These are phyloP conservation scores for Boletus speciosus DNA, from an alignment of 768 basidiomycete species.

Conservation along the genomic window DNA sequence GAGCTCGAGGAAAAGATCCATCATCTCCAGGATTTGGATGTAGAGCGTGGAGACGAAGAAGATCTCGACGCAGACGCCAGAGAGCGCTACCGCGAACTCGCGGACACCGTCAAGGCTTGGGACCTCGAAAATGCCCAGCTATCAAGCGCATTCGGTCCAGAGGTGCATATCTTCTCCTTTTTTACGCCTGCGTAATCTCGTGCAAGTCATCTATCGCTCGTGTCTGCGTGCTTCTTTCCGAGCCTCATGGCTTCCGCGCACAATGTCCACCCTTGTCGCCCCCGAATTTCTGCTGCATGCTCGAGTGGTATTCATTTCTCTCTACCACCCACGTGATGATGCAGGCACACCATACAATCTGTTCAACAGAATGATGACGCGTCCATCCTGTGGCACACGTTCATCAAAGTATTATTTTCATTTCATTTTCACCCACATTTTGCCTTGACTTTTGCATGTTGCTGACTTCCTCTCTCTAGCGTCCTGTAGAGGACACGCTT, in stretches of 20 bases:
- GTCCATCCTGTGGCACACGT: background rate
- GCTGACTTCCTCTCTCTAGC: slow-evolving; percentile 31
- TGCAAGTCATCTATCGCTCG: slow-evolving; percentile 4
- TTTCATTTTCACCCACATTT: background rate
- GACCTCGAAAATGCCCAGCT: slow-evolving; percentile 76
- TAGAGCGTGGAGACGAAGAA: slow-evolving; percentile 59
- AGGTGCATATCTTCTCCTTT: slow-evolving; percentile 43
- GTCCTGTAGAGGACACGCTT: slow-evolving; percentile 43
- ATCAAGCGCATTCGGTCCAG: slow-evolving; percentile 61
- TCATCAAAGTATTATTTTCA: background rate
- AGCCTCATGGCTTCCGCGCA: slow-evolving; percentile 16
- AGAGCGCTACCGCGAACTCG: slow-evolving; percentile 72
- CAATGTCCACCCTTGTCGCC: background rate
- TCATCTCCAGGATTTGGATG: slow-evolving; percentile 71
- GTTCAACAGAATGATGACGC: background rate
- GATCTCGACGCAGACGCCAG: slow-evolving; percentile 65
- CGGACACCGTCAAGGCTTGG: slow-evolving; percentile 72
- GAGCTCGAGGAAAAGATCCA: slow-evolving; percentile 87
- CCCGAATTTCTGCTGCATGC: background rate
- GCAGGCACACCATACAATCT: background rate
- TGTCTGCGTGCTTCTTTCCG: slow-evolving; percentile 9
- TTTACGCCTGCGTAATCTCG: background rate
- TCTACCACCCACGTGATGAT: background rate
- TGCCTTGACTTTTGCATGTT: background rate
- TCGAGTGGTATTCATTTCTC: background rate